phyloP scores from a whole-genome alignment of 2,329 filamentous ascomycete species.

The Trichoderma sp. region DNA sequence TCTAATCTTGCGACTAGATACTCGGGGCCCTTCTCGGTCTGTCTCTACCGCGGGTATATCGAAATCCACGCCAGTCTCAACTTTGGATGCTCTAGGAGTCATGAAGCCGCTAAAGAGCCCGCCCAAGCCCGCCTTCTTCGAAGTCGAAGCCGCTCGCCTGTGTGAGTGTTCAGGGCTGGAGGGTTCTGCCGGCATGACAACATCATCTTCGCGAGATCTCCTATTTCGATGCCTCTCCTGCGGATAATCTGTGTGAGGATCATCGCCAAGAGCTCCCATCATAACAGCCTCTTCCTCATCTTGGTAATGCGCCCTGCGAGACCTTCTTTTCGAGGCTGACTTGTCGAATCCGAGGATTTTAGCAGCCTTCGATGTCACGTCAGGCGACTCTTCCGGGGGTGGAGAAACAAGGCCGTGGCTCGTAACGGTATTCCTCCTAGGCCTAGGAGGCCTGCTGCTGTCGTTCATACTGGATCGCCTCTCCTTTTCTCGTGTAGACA shows the following conservation, averaged over 20 bases:
- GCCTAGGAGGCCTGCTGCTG: slow-evolving; percentile 46
- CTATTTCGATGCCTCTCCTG: slow-evolving; percentile 40
- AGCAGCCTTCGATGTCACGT: slow-evolving; percentile 74
- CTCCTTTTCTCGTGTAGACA: slow-evolving; percentile 67
- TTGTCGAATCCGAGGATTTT: slow-evolving; percentile 67
- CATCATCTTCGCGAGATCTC: slow-evolving; percentile 43
- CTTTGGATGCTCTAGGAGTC: slow-evolving; percentile 46
- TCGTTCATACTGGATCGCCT: slow-evolving; percentile 58
- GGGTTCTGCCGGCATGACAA: slow-evolving; percentile 41
- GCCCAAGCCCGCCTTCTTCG: slow-evolving; percentile 57
- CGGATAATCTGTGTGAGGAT: slow-evolving; percentile 35
- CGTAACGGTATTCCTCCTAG: slow-evolving; percentile 70
- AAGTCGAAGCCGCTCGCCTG: slow-evolving; percentile 41
- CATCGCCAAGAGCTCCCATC: slow-evolving; percentile 46
- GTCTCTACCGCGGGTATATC: slow-evolving; percentile 53
- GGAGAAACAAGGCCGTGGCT: slow-evolving; percentile 68
- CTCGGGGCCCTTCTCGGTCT: slow-evolving; percentile 59
- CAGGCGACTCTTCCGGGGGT: slow-evolving; percentile 67
- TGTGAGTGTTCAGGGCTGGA: slow-evolving; percentile 38
- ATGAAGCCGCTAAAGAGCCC: slow-evolving; percentile 65
- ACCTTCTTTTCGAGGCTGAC: slow-evolving; percentile 45
- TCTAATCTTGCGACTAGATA: slow-evolving; percentile 62
- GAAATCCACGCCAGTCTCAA: slow-evolving; percentile 53
- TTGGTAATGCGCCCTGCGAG: slow-evolving; percentile 44
- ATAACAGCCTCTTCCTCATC: slow-evolving; percentile 56